Percentiles rank a stretch among this genome's conserved stretches.
Evolutionary conservation across 495 filamentous ascomycete species (phyloP).

Genomic region (Annulohypoxylon nitens): DNA sequence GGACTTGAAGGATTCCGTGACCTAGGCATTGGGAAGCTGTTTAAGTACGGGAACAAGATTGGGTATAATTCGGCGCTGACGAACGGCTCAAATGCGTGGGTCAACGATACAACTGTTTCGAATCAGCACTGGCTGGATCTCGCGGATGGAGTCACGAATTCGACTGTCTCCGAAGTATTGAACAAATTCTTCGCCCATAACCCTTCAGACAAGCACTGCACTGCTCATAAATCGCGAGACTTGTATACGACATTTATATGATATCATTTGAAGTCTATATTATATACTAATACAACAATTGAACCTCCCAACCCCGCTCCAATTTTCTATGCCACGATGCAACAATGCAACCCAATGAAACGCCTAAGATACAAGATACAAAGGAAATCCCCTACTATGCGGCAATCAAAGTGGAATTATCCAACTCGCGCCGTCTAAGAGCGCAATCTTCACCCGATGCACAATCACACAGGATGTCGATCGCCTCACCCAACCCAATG

Average conservation of each 20-base stretch:
- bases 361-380: no score
- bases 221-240: not conserved
- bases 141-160: slow-evolving; percentile 41
- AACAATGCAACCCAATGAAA: no score
- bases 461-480: no score
- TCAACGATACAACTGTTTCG: slow-evolving; percentile 46
- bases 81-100: slow-evolving; percentile 55
- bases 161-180: slow-evolving; percentile 25
- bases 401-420: no score
- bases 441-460: no score
- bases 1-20: slow-evolving; percentile 54
- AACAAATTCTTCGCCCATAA: slow-evolving; percentile 27
- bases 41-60: slow-evolving; percentile 41
- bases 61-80: slow-evolving; percentile 51
- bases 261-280: not conserved
- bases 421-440: no score
- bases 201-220: slow-evolving; percentile 29
- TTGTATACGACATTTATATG: slow-evolving; percentile 4
- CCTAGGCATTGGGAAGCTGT: slow-evolving; percentile 36
- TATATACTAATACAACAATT: not conserved
- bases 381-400: no score
- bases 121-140: slow-evolving; percentile 55
- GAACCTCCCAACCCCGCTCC: not conserved
- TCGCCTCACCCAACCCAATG: no score
- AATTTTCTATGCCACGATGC: no score